Base-by-base conservation (phyloP, 2,329 filamentous ascomycete species). In the Penicillium sp. region DNA sequence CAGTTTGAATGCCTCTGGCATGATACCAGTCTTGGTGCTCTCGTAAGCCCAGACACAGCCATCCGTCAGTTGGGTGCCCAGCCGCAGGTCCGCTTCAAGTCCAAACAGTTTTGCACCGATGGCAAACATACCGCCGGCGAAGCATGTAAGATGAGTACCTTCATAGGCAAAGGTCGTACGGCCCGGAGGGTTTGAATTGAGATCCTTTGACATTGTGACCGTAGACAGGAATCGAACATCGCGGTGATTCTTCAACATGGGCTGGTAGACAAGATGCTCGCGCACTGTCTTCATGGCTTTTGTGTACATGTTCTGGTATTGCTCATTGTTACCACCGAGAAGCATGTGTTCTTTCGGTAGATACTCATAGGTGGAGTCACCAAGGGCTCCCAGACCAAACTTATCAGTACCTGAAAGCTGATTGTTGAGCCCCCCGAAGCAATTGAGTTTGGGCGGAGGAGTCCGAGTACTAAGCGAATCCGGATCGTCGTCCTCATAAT, bases 1-100 rank as follows among this genome's bases (percentile, higher is more conserved):
- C 48, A 88, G 75, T 38, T 81, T 75, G 67, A 86, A 87, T 51
- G 79, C 73, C 70, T 89, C 87, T 1, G 86, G 85, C 86, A 89
- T 89, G 62, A 89, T 83, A 5, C 86, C 86, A 2, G 83, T 78
- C 1, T 82, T 82, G 5, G 84, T 83, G 9, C 81, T 77, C 65
- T 83, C 81, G 71, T 89, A 88, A 1, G 85, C 83, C 85, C 86
- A 89, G n/a, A 88, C 82, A 69, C 86, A 89, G 3, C 84, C 84
- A 60, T 88, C 82, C 0, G 85, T 84, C 50, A 89, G 76, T 68
- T 86, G 84, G 48, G 80, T 77, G 11, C 84, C 87, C 56, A 88
- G 81, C 0, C 81, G 76, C 63, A 88, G 76, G 66, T 89, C 85
- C 17, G 76, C 75, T 3, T 82, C 74, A n/a, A 84, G 78, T 15